Conservation (phyloP, 2,329 filamentous ascomycete genomes). For the Alternaria atra region DNA sequence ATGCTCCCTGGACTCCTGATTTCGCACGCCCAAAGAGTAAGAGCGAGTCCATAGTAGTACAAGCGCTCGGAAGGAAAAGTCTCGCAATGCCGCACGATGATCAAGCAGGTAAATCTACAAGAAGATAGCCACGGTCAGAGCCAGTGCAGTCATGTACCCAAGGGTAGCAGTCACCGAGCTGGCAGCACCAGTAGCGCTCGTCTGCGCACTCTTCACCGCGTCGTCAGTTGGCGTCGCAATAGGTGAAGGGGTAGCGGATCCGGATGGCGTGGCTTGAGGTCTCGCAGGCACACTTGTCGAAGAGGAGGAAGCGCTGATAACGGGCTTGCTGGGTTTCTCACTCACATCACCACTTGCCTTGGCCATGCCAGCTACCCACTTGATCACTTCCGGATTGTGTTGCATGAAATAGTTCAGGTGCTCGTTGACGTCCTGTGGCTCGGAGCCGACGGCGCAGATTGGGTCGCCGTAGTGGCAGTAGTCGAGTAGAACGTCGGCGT, state of each 20-base stretch:
- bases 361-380: slow-evolving; percentile 31
- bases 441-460: slow-evolving; percentile 66
- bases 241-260: neutral
- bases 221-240: slow-evolving; percentile 14
- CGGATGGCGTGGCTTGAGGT: slow-evolving; percentile 7
- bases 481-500: slow-evolving; percentile 60
- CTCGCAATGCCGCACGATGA: neutral
- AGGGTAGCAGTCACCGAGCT: slow-evolving; percentile 5
- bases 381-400: slow-evolving; percentile 33
- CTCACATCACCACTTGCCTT: slow-evolving; percentile 23
- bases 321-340: slow-evolving; percentile 19
- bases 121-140: neutral
- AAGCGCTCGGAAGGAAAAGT: neutral
- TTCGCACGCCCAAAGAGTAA: neutral
- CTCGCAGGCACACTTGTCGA: slow-evolving; percentile 12
- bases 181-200: slow-evolving; percentile 9
- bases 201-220: slow-evolving; percentile 18
- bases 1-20: neutral
- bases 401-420: slow-evolving; percentile 66
- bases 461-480: slow-evolving; percentile 71
- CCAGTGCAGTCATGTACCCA: slow-evolving; percentile 5
- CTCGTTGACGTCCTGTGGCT: slow-evolving; percentile 62
- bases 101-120: neutral
- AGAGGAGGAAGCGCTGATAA: slow-evolving; percentile 4
- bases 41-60: neutral